Percentiles rank a stretch among this genome's conserved stretches.
Evolutionary conservation across 202 grass and related monocot species (phyloP).

Genomic region (Panicum hallii): DNA sequence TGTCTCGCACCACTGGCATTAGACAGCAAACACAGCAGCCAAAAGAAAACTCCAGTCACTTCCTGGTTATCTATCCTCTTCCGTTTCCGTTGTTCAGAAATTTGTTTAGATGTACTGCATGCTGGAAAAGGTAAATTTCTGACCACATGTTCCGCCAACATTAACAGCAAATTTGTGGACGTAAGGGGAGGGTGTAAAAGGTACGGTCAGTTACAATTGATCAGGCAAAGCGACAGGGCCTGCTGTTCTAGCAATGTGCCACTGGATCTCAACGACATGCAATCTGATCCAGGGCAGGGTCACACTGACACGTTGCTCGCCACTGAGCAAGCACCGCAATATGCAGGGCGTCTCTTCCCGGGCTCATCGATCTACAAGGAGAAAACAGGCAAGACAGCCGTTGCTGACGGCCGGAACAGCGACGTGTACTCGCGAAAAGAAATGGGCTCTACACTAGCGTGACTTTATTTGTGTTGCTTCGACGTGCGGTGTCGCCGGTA

Average conservation of each 20-base stretch:
- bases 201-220: conserved; percentile 6
- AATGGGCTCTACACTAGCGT: background rate
- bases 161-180: background rate
- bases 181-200: background rate
- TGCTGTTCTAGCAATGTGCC: background rate
- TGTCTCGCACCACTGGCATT: background rate
- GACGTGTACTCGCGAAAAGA: background rate
- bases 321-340: conserved; percentile 16
- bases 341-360: background rate
- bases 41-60: background rate
- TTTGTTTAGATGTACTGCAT: background rate
- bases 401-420: background rate
- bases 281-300: conserved; percentile 29
- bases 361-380: background rate
- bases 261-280: conserved; percentile 12
- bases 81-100: too few species aligned
- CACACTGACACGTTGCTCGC: conserved; percentile 23
- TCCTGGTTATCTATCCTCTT: background rate
- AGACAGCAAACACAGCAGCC: background rate
- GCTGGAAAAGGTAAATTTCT: background rate
- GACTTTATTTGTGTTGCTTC: background rate
- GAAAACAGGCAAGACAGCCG: background rate
- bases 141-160: background rate
- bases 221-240: conserved; percentile 8
- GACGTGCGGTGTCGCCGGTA: background rate